A percentile compares a stretch with the other conserved stretches of the same genome.
These are phyloP conservation scores for Trichoderma sp. DNA, from an alignment of 2,329 filamentous ascomycete species.

Conservation along the genomic window DNA sequence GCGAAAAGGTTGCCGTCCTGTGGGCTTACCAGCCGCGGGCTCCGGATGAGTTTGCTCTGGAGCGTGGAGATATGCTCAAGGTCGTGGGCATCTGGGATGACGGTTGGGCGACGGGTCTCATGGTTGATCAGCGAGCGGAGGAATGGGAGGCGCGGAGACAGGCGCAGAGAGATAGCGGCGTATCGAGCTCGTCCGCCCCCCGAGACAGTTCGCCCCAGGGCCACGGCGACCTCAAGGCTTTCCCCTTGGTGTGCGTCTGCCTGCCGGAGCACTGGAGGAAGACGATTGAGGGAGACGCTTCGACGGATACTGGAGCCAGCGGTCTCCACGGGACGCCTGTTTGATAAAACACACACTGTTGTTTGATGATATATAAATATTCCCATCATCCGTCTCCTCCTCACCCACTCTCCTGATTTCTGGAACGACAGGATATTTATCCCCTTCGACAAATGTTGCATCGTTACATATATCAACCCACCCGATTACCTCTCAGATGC, in stretches of 20 bases:
- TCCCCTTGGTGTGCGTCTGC: slow-evolving; percentile 94
- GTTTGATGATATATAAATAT: slow-evolving; percentile 2
- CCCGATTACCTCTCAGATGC: not conserved
- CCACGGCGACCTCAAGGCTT: slow-evolving; percentile 87
- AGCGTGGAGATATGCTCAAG: slow-evolving; percentile 96
- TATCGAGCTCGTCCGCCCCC: slow-evolving; percentile 73
- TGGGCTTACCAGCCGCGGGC: slow-evolving; percentile 98
- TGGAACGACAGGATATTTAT: slow-evolving; percentile 1
- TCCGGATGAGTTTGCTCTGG: slow-evolving; percentile 86
- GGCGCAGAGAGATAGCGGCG: slow-evolving; percentile 85
- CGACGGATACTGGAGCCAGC: slow-evolving; percentile 60
- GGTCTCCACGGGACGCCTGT: slow-evolving; percentile 28
- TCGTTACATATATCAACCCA: not conserved
- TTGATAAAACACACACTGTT: slow-evolving; percentile 26
- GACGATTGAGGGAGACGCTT: slow-evolving; percentile 87
- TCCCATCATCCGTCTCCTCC: not conserved
- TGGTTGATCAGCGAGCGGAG: slow-evolving; percentile 78
- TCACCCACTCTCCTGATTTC: not conserved
- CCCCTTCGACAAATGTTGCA: slow-evolving; percentile 15
- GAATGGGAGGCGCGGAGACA: slow-evolving; percentile 80
- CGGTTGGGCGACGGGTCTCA: slow-evolving; percentile 92
- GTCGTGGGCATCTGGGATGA: slow-evolving; percentile 99
- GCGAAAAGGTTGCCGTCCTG: slow-evolving; percentile 83
- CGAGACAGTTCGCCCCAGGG: slow-evolving; percentile 61
- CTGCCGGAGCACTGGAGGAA: slow-evolving; percentile 94